A percentile compares a stretch with the other conserved stretches of the same genome.
phyloP scores from a whole-genome alignment of 108 stramenopile genomes.

The Fragilaria radians region DNA sequence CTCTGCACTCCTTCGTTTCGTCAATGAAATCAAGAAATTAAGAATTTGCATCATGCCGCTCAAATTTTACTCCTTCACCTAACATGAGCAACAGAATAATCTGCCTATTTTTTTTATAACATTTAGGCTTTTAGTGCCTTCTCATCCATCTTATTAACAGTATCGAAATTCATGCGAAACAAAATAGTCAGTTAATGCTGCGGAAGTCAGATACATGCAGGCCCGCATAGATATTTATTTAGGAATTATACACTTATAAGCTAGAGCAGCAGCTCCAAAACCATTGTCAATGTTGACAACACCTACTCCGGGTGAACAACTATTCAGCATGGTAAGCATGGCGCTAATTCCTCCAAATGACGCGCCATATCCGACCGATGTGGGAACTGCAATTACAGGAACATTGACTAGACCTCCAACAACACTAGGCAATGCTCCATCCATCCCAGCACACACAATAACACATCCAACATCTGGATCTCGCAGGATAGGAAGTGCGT shows the following conservation, averaged over 20 bases:
- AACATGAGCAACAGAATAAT: no score
- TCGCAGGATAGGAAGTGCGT: conserved; percentile 59
- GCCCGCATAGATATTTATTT: no score
- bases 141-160: no score
- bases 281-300: conserved; percentile 97
- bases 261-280: conserved; percentile 92
- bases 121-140: no score
- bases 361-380: conserved; percentile 90
- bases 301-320: conserved; percentile 91
- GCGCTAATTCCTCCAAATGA: conserved; percentile 88
- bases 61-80: no score
- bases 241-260: conserved; percentile 60
- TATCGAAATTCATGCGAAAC: no score
- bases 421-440: conserved; percentile 93
- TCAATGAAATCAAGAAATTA: no score
- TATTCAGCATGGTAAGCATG: conserved; percentile 93
- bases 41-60: no score
- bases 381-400: conserved; percentile 93
- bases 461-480: conserved; percentile 69
- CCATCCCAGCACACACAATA: conserved; percentile 93
- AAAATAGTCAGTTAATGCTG: no score
- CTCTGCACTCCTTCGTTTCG: no score
- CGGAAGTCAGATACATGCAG: no score
- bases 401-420: conserved; percentile 89
- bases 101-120: no score